phyloP scores from a whole-genome alignment of 306 rosid genomes.

The Hippophae tibetana region DNA sequence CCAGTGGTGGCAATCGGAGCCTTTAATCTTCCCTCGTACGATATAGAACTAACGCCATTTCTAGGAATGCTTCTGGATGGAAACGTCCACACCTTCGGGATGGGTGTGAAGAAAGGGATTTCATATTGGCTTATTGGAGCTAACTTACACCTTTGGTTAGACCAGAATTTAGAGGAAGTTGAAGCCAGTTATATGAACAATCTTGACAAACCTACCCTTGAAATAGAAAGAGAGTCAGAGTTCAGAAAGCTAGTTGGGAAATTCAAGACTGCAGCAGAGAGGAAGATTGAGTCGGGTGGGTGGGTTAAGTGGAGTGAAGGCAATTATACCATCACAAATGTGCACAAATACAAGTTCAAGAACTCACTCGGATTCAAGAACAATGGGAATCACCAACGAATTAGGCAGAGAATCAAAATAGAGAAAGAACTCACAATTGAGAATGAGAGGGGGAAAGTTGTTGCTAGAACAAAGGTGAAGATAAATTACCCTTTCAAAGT shows the following conservation, averaged over 20 bases:
- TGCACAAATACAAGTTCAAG: background rate
- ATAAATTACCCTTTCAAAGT: conserved; percentile 41
- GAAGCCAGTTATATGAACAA: conserved; percentile 12
- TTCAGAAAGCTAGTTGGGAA: conserved; percentile 53
- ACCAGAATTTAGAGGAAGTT: conserved; percentile 27
- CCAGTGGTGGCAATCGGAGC: conserved; percentile 82
- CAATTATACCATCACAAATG: conserved; percentile 32
- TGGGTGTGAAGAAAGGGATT: conserved; percentile 54
- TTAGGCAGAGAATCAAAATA: conserved; percentile 36
- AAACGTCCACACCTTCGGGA: conserved; percentile 39
- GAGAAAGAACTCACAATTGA: conserved; percentile 25
- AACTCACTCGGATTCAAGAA: conserved; percentile 33
- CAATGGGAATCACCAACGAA: conserved; percentile 42
- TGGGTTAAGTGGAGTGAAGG: conserved; percentile 70
- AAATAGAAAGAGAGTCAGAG: conserved; percentile 26
- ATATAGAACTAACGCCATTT: conserved; percentile 64
- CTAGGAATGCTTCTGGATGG: conserved; percentile 54
- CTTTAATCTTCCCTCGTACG: conserved; percentile 61
- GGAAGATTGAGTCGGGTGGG: conserved; percentile 32
- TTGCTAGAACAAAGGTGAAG: conserved; percentile 19
- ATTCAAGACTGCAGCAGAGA: conserved; percentile 41
- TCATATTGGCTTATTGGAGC: conserved; percentile 77
- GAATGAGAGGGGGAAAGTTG: conserved; percentile 17
- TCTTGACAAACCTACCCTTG: conserved; percentile 23
- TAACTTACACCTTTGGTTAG: conserved; percentile 81